phyloP scores from a whole-genome alignment of 2,329 filamentous ascomycete genomes.

The Ophiostoma triangulosporum region DNA sequence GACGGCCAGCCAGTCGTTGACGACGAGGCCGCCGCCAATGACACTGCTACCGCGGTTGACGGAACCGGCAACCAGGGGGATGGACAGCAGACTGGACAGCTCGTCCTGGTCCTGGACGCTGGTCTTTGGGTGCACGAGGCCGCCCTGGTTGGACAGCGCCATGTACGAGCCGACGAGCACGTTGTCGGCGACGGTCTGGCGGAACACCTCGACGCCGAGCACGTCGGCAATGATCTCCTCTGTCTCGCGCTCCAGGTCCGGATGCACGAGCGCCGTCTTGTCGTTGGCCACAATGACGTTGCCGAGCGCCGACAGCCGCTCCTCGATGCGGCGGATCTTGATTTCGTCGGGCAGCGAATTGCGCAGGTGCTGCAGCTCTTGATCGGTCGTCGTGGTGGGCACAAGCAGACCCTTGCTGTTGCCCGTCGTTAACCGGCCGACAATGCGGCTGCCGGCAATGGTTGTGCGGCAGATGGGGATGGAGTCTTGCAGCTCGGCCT shows the following conservation, averaged over 20 bases:
- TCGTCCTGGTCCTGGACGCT: conserved; percentile 97
- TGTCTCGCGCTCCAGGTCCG: conserved; percentile 91
- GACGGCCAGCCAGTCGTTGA: conserved; percentile 95
- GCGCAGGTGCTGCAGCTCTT: conserved; percentile 92
- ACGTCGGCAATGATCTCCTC: conserved; percentile 98
- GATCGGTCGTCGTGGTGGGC: conserved; percentile 89
- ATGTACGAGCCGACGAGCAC: conserved; percentile 95
- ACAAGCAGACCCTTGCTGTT: conserved; percentile 96
- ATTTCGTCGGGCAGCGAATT: conserved; percentile 87
- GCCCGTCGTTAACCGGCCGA: conserved; percentile 86
- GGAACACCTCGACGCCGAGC: conserved; percentile 75
- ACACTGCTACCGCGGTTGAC: conserved; percentile 89
- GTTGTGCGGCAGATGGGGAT: conserved; percentile 95
- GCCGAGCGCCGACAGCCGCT: conserved; percentile 84
- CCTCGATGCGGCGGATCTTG: conserved; percentile 94
- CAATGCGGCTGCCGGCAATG: conserved; percentile 90
- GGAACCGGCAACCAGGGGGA: conserved; percentile 85
- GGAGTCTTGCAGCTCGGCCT: conserved; percentile 92
- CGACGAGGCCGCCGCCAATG: conserved; percentile 93
- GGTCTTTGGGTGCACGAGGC: conserved; percentile 94
- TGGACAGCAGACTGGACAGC: conserved; percentile 81
- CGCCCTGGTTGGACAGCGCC: conserved; percentile 88
- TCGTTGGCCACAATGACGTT: conserved; percentile 97
- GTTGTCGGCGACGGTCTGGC: conserved; percentile 93
- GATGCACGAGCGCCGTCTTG: conserved; percentile 91